Conservation (phyloP, 345 rosid species). For the Populus ilicifolia region DNA sequence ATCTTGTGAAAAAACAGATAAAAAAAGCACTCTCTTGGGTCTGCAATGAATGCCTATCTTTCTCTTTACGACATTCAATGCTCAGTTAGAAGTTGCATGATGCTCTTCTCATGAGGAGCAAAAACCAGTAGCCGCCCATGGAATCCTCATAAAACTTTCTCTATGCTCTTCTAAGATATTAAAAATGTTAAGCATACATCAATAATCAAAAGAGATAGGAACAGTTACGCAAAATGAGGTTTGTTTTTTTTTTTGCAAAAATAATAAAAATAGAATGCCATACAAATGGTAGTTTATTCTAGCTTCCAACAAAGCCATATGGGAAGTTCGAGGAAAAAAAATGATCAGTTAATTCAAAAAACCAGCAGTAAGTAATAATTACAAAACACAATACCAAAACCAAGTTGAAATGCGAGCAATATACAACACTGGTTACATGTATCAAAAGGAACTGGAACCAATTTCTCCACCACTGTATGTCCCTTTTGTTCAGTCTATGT, state of each 20-base stretch:
- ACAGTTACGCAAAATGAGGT: neutral
- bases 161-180: constrained; percentile 53
- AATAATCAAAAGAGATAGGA: neutral
- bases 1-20: constrained; percentile 62
- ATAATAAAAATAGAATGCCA: neutral
- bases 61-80: constrained; percentile 71
- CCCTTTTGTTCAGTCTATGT: constrained; percentile 38
- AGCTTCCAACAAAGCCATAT: neutral
- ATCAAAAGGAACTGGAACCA: constrained; percentile 33
- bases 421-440: neutral
- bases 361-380: neutral
- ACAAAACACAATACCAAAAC: neutral
- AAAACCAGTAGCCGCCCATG: constrained; percentile 70
- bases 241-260: neutral
- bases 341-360: neutral
- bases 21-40: constrained; percentile 62
- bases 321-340: neutral
- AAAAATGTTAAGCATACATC: neutral
- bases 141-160: constrained; percentile 52
- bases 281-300: neutral
- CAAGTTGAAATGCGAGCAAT: neutral
- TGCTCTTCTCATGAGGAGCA: constrained; percentile 82
- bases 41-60: constrained; percentile 82
- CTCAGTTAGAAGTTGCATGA: constrained; percentile 74
- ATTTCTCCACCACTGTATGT: constrained; percentile 38